Base-by-base conservation (phyloP, 108 stramenopile species). In the Cyclostephanos tholiformis region DNA sequence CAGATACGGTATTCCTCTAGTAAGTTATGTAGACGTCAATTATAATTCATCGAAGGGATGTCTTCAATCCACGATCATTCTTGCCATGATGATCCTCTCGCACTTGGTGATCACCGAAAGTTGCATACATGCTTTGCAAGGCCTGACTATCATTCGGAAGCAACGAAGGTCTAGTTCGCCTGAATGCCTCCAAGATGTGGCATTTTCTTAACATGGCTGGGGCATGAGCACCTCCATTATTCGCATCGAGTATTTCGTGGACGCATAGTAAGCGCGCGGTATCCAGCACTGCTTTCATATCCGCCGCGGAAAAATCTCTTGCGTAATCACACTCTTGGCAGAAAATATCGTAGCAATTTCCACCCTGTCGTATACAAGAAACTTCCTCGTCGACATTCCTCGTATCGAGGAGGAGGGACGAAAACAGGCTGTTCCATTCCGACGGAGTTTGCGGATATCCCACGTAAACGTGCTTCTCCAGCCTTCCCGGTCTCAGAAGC, bases 381-480 rank as follows among this genome's bases (percentile, higher is more conserved):
- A 86, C 65, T 51, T 79, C 85, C 26, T 71, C 41, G 36, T 85
- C 79, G 16, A 95, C 36, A 48, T 75, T 79, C 82, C 86, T 86
- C 2, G 73, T 43, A 19, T 38, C 55, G 32, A 84, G 29, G 32
- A 84, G 29, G 53, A 91, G 80, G 36, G 88, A 87, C 12, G 65
- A 58, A 12, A 90, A 69, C 0, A 90, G 58, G 55, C 89, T 89
- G 30, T 75, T 64, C 86, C 91, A 87, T 71, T 98, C 97, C 10
- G 66, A 57, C 9, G 71, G 66, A 6, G 61, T 82, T 43, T 79
- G 65, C 23, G 96, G 88, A 52, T 83, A 84, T 9, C 95, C 94
- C 4, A 96, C 71, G 65, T 87, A 97, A 20, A 98, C 77, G 69
- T 97, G 97, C 69, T 88, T 90, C 72, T 98, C 98, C 29, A 99